Evolutionary conservation across 768 basidiomycete genomes (phyloP), one percentile per base, ranked within the genome.

Genomic region (Gymnopilus dilepis): DNA sequence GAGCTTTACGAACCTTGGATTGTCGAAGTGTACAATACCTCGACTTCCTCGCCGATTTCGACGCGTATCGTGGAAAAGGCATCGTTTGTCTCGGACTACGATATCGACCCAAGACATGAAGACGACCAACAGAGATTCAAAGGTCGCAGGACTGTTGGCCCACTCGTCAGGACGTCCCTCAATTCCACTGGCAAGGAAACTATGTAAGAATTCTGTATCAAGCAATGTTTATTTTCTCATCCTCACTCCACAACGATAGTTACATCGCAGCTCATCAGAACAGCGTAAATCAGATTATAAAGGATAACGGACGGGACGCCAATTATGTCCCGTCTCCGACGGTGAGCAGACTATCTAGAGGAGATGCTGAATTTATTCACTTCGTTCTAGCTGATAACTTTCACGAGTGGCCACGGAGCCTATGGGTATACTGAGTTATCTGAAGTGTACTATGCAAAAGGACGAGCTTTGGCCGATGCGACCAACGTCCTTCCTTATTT

Each of bases 401-500:
- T 73, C 53, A 76, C 79, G 15, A 69, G 67, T 26, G 77, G 78
- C 9, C 45, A 72, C 24, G 80, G 78, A 2, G 72, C 78, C 4
- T 45, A 60, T 26, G 77, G 77, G 11, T 82, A 81, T 59, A 79
- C 76, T 0, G 69, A 74, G 30, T 68, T 82, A 7, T 77, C 76
- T 3, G 60, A 72, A 24, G 58, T 63, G 0, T 63, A 61, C 19
- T 79, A 79, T 51, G 75, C 72, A 2, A 67, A 72, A 50, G 70
- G 74, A 22, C 75, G 76, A 0, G 78, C 72, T 7, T 50, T 74
- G n/a, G 73, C 77, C 2, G 80, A 80, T 55, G 77, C 80, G 0
- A 71, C 69, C 43, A 78, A 78, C 58, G 67, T 80, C 15, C 73
- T 82, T 1, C 78, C 80, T 1, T 81, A 81, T 65, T 74, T 83